Base-by-base conservation (phyloP, 306 rosid genomes). In the Quercus mongolica region DNA sequence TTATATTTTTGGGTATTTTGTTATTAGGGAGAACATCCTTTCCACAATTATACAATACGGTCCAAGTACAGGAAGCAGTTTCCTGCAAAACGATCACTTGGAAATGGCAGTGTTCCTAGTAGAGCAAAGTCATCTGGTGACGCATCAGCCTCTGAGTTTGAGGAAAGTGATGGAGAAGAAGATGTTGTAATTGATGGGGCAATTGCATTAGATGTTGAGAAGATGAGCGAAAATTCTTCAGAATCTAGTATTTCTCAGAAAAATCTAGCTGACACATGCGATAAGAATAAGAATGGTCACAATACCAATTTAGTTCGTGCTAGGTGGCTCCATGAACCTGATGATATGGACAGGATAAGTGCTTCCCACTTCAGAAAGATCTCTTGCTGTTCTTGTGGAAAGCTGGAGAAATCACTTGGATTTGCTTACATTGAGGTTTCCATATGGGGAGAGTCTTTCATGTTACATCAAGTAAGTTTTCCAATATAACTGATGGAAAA, bases 391-490 rank as follows among this genome's bases (percentile, higher is more conserved):
- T 91, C 92, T 71, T 91, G 97, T 78, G 98, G 87, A 52, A 89
- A 86, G 81, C 86, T 95, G 74, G 94, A 91, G 91, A 86, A 76
- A 23, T 91, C 93, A 1, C 79, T 76, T 71, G 92, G 92, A 76
- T 67, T 63, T 80, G 65, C 84, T 13, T 91, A 71, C 56, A 77
- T 91, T 49, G 98, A 91, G 91, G 25, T 95, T 68, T 80, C 87
- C 63, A 86, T 95, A 67, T 95, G 93, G 97, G 99, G 98, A 78
- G 96, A 95, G 81, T 93, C 97, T 44, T 95, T 95, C 89, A 95
- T 95, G 97, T 78, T 93, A 78, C 98, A 91, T 85, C 99, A 95
- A 88, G 99, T 91, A 87, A 86, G 92, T 71, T 69, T 80, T 28
- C 72, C 58, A 79, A 52, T 62, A 20, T 49, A 64, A 26, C 28